These are phyloP conservation scores for Eucalyptus melliodora DNA, from an alignment of 345 rosid species.

Conservation along the genomic window DNA sequence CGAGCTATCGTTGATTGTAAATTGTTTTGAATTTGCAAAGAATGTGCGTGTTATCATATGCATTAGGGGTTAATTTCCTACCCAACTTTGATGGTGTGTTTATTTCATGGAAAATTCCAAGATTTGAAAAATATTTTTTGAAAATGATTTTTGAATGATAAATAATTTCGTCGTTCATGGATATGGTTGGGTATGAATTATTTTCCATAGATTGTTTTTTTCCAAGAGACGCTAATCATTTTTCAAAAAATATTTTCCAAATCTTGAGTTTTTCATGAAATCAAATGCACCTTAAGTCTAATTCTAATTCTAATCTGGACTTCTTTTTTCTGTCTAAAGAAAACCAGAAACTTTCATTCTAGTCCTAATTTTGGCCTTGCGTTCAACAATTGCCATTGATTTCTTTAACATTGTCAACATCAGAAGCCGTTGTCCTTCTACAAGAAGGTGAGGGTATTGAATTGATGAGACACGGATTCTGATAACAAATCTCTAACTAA, in stretches of 20 bases:
- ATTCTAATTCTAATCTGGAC: too few relatives aligned
- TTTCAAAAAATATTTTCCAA: background rate
- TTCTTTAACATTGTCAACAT: background rate
- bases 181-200: background rate
- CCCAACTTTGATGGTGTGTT: background rate
- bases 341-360: background rate
- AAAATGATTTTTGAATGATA: too few relatives aligned
- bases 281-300: fast-evolving
- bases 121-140: background rate
- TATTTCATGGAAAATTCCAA: background rate
- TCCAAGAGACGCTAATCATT: background rate
- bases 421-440: background rate
- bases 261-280: too few relatives aligned
- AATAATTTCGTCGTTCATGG: too few relatives aligned
- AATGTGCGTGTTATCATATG: background rate
- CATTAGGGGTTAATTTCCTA: background rate
- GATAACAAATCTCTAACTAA: background rate
- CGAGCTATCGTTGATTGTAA: background rate
- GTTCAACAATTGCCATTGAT: fast-evolving
- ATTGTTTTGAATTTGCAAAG: background rate
- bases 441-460: background rate
- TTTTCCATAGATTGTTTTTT: too few relatives aligned
- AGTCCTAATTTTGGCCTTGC: background rate
- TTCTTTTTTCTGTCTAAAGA: background rate
- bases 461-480: background rate